Conservation (phyloP, 495 filamentous ascomycete genomes). For the Lophiotrema nucula region DNA sequence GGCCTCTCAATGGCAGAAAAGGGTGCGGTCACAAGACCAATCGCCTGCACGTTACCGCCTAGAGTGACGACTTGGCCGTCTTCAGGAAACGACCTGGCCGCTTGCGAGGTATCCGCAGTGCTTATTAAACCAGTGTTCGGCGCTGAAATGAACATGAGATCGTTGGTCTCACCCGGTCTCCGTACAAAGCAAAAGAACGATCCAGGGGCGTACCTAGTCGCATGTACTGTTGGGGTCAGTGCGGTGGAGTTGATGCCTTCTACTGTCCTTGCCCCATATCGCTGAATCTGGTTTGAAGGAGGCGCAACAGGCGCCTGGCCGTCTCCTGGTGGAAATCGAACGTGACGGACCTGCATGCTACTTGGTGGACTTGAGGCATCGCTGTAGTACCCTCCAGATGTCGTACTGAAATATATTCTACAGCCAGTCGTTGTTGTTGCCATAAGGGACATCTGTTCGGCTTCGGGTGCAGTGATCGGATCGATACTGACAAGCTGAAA, state of each 20-base stretch:
- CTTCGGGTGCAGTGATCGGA: constrained; percentile 76
- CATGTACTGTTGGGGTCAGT: constrained; percentile 29
- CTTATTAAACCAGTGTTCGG: constrained; percentile 82
- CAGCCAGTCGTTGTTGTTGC: constrained; percentile 87
- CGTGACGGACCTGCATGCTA: constrained; percentile 94
- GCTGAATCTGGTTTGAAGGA: constrained; percentile 36
- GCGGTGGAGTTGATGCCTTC: constrained; percentile 42
- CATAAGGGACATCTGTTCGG: constrained; percentile 81
- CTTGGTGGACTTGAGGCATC: constrained; percentile 67
- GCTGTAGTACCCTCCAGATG: constrained; percentile 66
- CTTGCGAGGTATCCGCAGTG: constrained; percentile 46
- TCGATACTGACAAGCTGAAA: constrained; percentile 76
- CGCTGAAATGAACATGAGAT: constrained; percentile 77
- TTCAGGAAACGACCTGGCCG: constrained; percentile 54
- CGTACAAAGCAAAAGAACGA: constrained; percentile 82
- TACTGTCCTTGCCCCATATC: constrained; percentile 29
- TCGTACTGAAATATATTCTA: constrained; percentile 87
- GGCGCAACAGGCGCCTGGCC: constrained; percentile 33
- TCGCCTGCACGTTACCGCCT: constrained; percentile 66
- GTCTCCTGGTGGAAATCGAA: constrained; percentile 81
- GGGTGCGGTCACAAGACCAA: constrained; percentile 69
- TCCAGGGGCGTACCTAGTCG: constrained; percentile 73
- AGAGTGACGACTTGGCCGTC: constrained; percentile 72
- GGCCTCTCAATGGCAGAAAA: constrained; percentile 68
- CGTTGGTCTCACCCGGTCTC: constrained; percentile 52